Percentiles rank a stretch among this genome's conserved stretches.
phyloP scores from a whole-genome alignment of 352 stramenopile species.

The Thalassiosira mediterranea region DNA sequence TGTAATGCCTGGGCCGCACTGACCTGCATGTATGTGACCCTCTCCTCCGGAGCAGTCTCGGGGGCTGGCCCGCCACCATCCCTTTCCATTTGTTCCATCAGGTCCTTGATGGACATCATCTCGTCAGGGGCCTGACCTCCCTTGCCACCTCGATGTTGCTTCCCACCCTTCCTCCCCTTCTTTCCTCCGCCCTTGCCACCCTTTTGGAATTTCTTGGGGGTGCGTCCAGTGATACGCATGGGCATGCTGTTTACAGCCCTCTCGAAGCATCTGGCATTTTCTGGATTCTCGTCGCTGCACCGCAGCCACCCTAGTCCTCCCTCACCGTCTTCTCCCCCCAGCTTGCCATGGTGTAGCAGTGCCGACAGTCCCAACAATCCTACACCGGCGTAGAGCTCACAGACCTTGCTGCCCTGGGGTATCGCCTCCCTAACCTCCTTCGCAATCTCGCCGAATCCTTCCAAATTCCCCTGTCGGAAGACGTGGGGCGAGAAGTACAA shows the following conservation, averaged over 20 bases:
- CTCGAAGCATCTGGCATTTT: constrained; percentile 81
- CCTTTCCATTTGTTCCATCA: constrained; percentile 27
- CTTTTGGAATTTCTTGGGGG: constrained; percentile 21
- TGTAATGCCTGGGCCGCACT: constrained; percentile 61
- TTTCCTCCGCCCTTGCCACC: constrained; percentile 6
- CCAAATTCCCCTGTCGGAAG: constrained; percentile 88
- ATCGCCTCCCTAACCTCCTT: constrained; percentile 65
- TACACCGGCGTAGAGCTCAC: constrained; percentile 87
- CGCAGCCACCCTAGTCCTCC: constrained; percentile 67
- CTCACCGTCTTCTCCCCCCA: constrained; percentile 30
- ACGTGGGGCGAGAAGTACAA: constrained; percentile 84
- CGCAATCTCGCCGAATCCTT: constrained; percentile 85
- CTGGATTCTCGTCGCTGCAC: constrained; percentile 84
- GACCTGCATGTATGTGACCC: constrained; percentile 65
- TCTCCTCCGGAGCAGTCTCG: constrained; percentile 30
- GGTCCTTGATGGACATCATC: constrained; percentile 38
- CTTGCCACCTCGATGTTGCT: constrained; percentile 20
- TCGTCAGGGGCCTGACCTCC: background rate
- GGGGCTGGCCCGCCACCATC: background rate
- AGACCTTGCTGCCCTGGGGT: constrained; percentile 69
- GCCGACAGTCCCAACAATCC: constrained; percentile 85
- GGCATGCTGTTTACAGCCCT: constrained; percentile 54
- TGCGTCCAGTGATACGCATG: constrained; percentile 31
- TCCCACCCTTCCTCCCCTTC: constrained; percentile 42
- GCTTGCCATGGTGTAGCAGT: constrained; percentile 57